Evolutionary conservation across 192 early-diverging fungal genomes (phyloP).

Genomic region (Funneliformis geosporum): DNA sequence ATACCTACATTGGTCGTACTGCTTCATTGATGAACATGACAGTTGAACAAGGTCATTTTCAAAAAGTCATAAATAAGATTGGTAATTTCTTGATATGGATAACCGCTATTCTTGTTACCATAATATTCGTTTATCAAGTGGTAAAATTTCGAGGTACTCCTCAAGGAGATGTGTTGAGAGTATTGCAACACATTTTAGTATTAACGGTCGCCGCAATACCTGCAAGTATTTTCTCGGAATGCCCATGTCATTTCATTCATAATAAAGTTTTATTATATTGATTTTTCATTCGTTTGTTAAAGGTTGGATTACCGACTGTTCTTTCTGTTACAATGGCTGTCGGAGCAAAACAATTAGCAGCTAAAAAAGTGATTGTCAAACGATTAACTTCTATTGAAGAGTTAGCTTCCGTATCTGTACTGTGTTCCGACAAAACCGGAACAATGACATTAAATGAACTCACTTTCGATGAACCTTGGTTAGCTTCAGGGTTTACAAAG

Average conservation of each 20-base stretch:
- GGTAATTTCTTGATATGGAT: constrained; percentile 85
- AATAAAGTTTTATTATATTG: too few species aligned
- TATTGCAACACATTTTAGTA: constrained; percentile 58
- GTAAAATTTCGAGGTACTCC: constrained; percentile 46
- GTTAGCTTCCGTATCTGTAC: constrained; percentile 87
- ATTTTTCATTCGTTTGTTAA: too few species aligned
- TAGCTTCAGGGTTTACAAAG: too few species aligned
- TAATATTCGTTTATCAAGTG: constrained; percentile 78
- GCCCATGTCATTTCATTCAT: too few species aligned
- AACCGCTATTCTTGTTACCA: constrained; percentile 71
- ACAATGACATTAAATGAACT: constrained; percentile 92
- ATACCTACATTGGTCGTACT: constrained; percentile 94
- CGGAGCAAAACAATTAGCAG: constrained; percentile 87
- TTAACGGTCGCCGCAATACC: constrained; percentile 88
- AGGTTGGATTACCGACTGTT: constrained; percentile 93
- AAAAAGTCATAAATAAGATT: too few species aligned
- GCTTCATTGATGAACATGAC: constrained; percentile 90
- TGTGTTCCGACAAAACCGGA: constrained; percentile 87
- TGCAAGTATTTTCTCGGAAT: too few species aligned
- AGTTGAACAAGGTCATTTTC: constrained; percentile 93
- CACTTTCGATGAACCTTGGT: constrained; percentile 82
- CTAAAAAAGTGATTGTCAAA: constrained; percentile 94
- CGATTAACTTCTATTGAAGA: constrained; percentile 94
- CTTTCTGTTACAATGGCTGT: constrained; percentile 99
- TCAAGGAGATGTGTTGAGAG: too few species aligned